Evolutionary conservation across 2,329 filamentous ascomycete genomes (phyloP), one percentile per base, ranked within the genome.

Genomic region (Clathrospora elynae): DNA sequence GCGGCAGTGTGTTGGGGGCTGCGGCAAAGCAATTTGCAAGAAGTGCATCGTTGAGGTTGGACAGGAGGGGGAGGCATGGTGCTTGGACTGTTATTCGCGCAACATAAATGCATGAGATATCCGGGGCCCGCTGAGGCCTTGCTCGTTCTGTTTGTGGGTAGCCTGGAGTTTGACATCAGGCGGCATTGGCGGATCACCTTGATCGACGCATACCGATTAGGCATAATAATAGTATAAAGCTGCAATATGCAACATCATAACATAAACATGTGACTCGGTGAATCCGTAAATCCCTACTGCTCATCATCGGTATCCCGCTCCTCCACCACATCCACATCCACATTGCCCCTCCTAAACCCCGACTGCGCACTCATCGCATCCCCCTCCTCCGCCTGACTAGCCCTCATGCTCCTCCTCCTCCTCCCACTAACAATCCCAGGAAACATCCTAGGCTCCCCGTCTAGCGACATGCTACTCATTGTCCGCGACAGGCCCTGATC

Each of bases 11-110:
- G 71, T 78, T 9, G 79, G 80, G 2, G 57, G 46, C 11, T 71
- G 71, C 25, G 71, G 73, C 6, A 70, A 75, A 22, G 77, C 80
- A 54, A 73, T 87, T 2, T 88, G 85, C 62, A 86, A 84, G 59
- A 75, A 78, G 12, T 88, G 85, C 67, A 87, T 84, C 61, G 77
- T 87, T 3, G 85, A 88, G 62, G 76, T 75, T 16, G 84, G 84
- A 0, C 59, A 71, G 13, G 79, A 86, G 38, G 85, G 85, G 17
- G 83, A 87, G 33, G 78, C 86, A 4, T 78, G 82, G 45, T 88
- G 85, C 57, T 67, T 86, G 33, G 82, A 82, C 1, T 88, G 85
- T 52, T 71, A 64, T 36, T 51, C 56, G 10, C 46, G 53, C 11
- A 51, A 51, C 7, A 49, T 62, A 14, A 66, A 57, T 17, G 50